Conservation (phyloP, 805 yeast species). For the Cyberlindnera bimundalis region DNA sequence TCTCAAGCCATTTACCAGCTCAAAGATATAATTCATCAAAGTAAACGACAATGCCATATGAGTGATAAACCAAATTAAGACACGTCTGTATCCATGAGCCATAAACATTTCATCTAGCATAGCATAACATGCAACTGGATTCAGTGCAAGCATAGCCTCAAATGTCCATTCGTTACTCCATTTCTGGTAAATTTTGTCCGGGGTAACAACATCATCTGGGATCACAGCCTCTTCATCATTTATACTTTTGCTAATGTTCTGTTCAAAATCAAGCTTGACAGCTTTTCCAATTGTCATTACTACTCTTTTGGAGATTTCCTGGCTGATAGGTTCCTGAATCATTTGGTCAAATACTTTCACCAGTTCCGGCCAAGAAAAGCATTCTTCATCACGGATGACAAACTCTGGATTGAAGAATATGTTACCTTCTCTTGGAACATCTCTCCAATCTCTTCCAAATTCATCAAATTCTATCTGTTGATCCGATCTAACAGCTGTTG, state of each 20-base stretch:
- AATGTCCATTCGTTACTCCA: slow-evolving; percentile 44
- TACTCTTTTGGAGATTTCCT: slow-evolving; percentile 36
- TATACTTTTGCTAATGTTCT: slow-evolving; percentile 27
- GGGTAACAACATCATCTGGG: slow-evolving; percentile 35
- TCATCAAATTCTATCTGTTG: slow-evolving; percentile 48
- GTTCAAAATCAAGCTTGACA: slow-evolving; percentile 41
- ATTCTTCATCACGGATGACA: slow-evolving; percentile 12
- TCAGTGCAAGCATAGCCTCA: slow-evolving; percentile 48
- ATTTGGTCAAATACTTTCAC: slow-evolving; percentile 25
- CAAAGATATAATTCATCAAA: slow-evolving; percentile 60
- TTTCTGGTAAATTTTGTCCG: slow-evolving; percentile 48
- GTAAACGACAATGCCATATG: slow-evolving; percentile 55
- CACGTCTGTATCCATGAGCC: slow-evolving; percentile 61
- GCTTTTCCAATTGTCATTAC: slow-evolving; percentile 52
- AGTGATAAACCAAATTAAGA: slow-evolving; percentile 64
- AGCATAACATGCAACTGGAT: slow-evolving; percentile 50
- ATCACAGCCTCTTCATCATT: slow-evolving; percentile 21
- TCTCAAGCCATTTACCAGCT: slow-evolving; percentile 52
- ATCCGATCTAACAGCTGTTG: slow-evolving; percentile 36
- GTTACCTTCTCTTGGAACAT: slow-evolving; percentile 61
- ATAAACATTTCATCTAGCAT: slow-evolving; percentile 69
- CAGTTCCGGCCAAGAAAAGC: slow-evolving; percentile 26
- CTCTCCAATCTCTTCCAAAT: slow-evolving; percentile 69
- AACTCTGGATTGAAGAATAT: slow-evolving; percentile 29
- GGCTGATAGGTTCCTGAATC: slow-evolving; percentile 27